Base-by-base conservation (phyloP, 2,329 filamentous ascomycete species). In the Arthrobotrys iridis region DNA sequence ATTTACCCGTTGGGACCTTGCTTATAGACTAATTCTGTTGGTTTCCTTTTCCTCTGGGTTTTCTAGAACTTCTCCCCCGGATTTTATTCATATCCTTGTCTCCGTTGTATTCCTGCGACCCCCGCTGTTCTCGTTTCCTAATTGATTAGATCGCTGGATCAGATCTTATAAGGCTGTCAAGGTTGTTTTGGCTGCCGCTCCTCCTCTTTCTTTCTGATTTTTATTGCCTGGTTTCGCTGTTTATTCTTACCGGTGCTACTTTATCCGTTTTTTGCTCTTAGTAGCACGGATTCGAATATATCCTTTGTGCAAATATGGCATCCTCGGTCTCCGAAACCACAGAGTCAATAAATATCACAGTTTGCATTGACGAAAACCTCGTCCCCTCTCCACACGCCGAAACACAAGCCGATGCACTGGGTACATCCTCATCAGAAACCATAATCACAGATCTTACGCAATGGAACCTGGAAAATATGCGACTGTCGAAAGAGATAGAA, bases 161-260 rank as follows among this genome's bases (percentile, higher is more conserved):
- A 22, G 50, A 48, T 65, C 48, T 59, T 72, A 66, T 74, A 57
- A 67, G 70, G 60, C 62, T 66, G 70, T 43, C 43, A 40, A 35
- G 62, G 46, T 52, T 60, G 52, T 37, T 3, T 26, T 50, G 28
- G 11, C 1, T 20, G 30, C 45, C 20, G 30, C 6, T 18, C 13
- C 20, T 18, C n/a, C 24, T 48, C 30, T 18, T 57, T 33, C n/a
- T 35, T 24, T 22, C 4, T 15, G 5, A n/a, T 43, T 40, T 28
- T 5, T 41, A n/a, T 20, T 43, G 26, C n/a, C n/a, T n/a, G n/a
- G n/a, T n/a, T n/a, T n/a, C n/a, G n/a, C n/a, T n/a, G n/a, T n/a
- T n/a, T n/a, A n/a, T n/a, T n/a, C n/a, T n/a, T n/a, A n/a, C n/a
- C n/a, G n/a, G n/a, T n/a, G n/a, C n/a, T n/a, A n/a, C n/a, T 40